These are phyloP conservation scores for Solanum lycopersicoides DNA, from an alignment of 257 asterid species.

Conservation along the genomic window DNA sequence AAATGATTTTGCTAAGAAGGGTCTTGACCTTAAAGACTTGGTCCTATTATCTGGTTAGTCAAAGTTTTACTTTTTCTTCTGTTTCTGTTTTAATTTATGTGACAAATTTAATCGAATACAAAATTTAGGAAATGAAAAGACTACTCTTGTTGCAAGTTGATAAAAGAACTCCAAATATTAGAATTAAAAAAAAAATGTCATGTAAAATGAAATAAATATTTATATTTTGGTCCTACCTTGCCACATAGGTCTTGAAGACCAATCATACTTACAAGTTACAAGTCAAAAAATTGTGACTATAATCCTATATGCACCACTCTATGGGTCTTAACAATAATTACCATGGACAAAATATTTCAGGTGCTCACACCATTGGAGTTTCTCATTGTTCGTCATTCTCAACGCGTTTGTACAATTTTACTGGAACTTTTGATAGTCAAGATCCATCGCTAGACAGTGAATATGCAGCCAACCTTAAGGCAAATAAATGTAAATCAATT, in stretches of 20 bases:
- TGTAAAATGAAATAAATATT: too few relatives aligned
- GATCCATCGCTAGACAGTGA: slow-evolving; percentile 63
- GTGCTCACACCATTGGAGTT: slow-evolving; percentile 72
- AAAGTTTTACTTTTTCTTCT: too few relatives aligned
- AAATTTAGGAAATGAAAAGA: not conserved
- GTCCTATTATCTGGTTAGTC: slow-evolving; percentile 33
- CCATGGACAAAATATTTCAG: slow-evolving; percentile 5
- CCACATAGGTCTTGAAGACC: too few relatives aligned
- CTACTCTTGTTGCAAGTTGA: too few relatives aligned
- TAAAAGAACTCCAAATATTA: too few relatives aligned
- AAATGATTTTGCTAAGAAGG: too few relatives aligned
- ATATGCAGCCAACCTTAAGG: slow-evolving; percentile 49
- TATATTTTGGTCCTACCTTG: too few relatives aligned
- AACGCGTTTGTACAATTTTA: slow-evolving; percentile 49
- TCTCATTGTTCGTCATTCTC: slow-evolving; percentile 46
- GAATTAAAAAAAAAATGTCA: too few relatives aligned
- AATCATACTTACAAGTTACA: too few relatives aligned
- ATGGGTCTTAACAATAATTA: not conserved
- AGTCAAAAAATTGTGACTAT: too few relatives aligned
- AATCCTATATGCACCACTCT: too few relatives aligned
- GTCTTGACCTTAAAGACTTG: slow-evolving; percentile 34
- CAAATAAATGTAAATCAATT: slow-evolving; percentile 30
- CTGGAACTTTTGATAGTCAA: slow-evolving; percentile 36
- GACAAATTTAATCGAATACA: not conserved
- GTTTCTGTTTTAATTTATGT: not conserved